phyloP scores from a whole-genome alignment of 495 filamentous ascomycete genomes.

The Lasiosphaeriaceae sp. region DNA sequence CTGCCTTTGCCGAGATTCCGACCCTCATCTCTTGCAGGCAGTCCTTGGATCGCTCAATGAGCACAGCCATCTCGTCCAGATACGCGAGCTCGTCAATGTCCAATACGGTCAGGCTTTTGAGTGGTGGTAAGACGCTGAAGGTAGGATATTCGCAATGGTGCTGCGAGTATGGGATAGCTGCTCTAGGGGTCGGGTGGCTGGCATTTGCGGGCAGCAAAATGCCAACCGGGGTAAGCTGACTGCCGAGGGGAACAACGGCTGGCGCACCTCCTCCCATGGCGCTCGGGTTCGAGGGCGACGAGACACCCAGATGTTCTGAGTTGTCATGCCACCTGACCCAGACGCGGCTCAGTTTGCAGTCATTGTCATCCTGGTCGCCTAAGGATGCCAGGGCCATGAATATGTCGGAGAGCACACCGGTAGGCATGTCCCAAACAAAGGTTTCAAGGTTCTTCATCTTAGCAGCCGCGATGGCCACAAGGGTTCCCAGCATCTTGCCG shows the following conservation, averaged over 20 bases:
- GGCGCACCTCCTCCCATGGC: slow-evolving; percentile 18
- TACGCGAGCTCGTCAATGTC: slow-evolving; percentile 88
- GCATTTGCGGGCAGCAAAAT: slow-evolving; percentile 31
- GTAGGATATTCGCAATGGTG: slow-evolving; percentile 73
- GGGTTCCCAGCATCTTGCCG: slow-evolving; percentile 88
- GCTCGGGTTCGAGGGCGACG: slow-evolving; percentile 24
- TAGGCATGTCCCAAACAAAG: slow-evolving; percentile 97
- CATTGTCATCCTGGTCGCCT: slow-evolving; percentile 53
- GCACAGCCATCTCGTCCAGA: slow-evolving; percentile 80
- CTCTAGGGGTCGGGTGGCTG: slow-evolving; percentile 21
- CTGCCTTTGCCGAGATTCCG: slow-evolving; percentile 64
- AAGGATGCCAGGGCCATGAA: slow-evolving; percentile 80
- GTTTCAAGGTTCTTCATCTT: slow-evolving; percentile 87
- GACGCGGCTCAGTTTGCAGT: slow-evolving; percentile 69
- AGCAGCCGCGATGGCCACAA: slow-evolving; percentile 80
- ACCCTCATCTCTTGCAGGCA: slow-evolving; percentile 72
- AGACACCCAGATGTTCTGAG: slow-evolving; percentile 32
- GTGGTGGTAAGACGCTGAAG: slow-evolving; percentile 76
- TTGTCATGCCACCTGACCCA: slow-evolving; percentile 95
- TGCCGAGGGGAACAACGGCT: slow-evolving; percentile 35
- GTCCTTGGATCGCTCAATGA: slow-evolving; percentile 70
- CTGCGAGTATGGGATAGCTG: slow-evolving; percentile 34
- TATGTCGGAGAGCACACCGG: slow-evolving; percentile 79
- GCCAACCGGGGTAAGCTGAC: slow-evolving; percentile 41
- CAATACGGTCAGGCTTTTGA: slow-evolving; percentile 77